A percentile compares a stretch with the other conserved stretches of the same genome.
phyloP scores from a whole-genome alignment of 257 asterid species.

The Salvia rosmarinus region DNA sequence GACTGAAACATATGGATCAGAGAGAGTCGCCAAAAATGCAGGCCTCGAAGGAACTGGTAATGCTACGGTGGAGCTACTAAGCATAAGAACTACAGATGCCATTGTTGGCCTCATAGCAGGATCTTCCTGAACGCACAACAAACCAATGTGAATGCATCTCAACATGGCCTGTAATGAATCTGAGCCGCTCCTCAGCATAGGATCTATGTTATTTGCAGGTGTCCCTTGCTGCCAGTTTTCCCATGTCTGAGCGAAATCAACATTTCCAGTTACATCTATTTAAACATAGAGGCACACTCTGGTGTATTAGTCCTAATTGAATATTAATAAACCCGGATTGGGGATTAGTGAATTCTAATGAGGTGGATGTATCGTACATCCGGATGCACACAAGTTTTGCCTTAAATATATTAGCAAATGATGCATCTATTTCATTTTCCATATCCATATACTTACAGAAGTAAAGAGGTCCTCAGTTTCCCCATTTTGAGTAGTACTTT shows the following conservation, averaged over 20 bases:
- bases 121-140: constrained; percentile 36
- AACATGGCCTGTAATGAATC: not conserved
- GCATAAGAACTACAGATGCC: constrained; percentile 35
- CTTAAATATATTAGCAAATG: too few relatives aligned
- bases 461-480: constrained; percentile 40
- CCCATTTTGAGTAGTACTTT: constrained; percentile 1
- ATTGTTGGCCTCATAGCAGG: constrained; percentile 39
- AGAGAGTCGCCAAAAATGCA: constrained; percentile 9
- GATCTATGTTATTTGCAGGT: constrained; percentile 10
- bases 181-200: not conserved
- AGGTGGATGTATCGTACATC: too few relatives aligned
- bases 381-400: too few relatives aligned
- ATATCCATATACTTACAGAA: constrained; percentile 29
- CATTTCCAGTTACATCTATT: too few relatives aligned
- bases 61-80: constrained; percentile 15
- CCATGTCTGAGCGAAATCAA: constrained; percentile 3
- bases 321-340: too few relatives aligned
- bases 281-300: too few relatives aligned
- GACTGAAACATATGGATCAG: too few relatives aligned
- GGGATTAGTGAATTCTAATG: too few relatives aligned
- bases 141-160: constrained; percentile 40
- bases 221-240: constrained; percentile 15
- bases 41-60: constrained; percentile 20
- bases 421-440: too few relatives aligned
- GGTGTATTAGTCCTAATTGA: too few relatives aligned